Evolutionary conservation across 2,329 filamentous ascomycete species (phyloP).

Genomic region (Hysterium pulicare): DNA sequence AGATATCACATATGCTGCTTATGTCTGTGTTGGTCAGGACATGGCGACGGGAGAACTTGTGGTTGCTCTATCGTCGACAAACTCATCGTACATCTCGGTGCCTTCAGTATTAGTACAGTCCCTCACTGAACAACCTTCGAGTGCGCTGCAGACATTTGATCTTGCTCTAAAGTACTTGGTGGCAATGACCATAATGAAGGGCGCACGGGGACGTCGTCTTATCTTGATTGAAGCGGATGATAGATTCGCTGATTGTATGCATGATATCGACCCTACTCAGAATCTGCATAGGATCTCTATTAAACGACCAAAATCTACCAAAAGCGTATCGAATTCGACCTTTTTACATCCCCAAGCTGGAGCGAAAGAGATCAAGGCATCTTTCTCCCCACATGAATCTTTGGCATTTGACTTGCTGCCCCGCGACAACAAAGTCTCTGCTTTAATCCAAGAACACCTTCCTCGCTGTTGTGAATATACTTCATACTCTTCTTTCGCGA

Average conservation of each 20-base stretch:
- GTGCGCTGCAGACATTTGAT: not conserved
- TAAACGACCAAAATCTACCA: not conserved
- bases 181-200: not conserved
- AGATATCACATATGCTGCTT: not conserved
- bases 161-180: not conserved
- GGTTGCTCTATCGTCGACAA: not conserved
- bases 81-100: not conserved
- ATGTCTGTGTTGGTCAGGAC: not conserved
- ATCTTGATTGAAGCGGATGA: not conserved
- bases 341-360: not conserved
- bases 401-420: not conserved
- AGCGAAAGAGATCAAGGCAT: not conserved
- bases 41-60: not conserved
- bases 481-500: not conserved
- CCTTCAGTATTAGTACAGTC: not conserved
- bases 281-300: too few species aligned
- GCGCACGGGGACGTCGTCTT: not conserved
- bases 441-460: not conserved
- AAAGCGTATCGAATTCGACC: not conserved
- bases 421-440: not conserved
- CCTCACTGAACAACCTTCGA: not conserved
- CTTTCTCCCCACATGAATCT: not conserved
- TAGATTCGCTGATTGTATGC: not conserved
- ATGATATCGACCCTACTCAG: too few species aligned
- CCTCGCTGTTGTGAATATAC: not conserved